Conservation (phyloP, 1,284 basidiomycete species). For the Ganoderma lucidum region DNA sequence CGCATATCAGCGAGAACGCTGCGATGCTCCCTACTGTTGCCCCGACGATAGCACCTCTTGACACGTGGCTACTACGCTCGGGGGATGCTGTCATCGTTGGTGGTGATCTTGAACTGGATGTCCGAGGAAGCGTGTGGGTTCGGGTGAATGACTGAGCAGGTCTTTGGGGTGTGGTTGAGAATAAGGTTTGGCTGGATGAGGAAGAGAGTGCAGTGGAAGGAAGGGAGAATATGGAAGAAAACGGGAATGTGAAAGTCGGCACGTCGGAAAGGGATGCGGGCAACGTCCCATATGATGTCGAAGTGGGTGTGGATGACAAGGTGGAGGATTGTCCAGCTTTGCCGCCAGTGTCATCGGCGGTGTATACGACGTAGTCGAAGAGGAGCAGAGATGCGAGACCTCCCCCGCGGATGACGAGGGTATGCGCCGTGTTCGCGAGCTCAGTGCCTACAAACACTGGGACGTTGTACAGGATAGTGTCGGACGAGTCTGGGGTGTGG, state of each 20-base stretch:
- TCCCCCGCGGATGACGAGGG: constrained; percentile 4
- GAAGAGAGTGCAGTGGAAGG: background rate
- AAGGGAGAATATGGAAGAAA: background rate
- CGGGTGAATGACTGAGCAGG: background rate
- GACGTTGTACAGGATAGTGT: constrained; percentile 6
- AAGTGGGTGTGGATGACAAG: background rate
- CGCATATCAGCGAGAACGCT: background rate
- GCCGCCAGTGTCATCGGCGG: constrained; percentile 2
- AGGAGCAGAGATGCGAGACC: constrained; percentile 3
- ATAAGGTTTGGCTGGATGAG: background rate
- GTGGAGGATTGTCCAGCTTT: background rate
- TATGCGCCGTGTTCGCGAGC: constrained; percentile 15
- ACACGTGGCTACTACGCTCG: background rate
- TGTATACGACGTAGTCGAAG: constrained; percentile 24
- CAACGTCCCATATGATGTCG: background rate
- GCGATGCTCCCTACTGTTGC: constrained; percentile 1
- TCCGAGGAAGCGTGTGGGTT: background rate
- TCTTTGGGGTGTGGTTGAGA: background rate
- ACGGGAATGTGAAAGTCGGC: background rate
- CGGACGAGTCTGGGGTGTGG: constrained; percentile 7
- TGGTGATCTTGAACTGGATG: background rate
- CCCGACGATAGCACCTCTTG: background rate
- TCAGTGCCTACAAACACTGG: constrained; percentile 13
- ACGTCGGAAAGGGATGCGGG: background rate
- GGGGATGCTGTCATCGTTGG: background rate